These are phyloP conservation scores for Earliella scabrosa DNA, from an alignment of 1,284 basidiomycete species.

Conservation along the genomic window DNA sequence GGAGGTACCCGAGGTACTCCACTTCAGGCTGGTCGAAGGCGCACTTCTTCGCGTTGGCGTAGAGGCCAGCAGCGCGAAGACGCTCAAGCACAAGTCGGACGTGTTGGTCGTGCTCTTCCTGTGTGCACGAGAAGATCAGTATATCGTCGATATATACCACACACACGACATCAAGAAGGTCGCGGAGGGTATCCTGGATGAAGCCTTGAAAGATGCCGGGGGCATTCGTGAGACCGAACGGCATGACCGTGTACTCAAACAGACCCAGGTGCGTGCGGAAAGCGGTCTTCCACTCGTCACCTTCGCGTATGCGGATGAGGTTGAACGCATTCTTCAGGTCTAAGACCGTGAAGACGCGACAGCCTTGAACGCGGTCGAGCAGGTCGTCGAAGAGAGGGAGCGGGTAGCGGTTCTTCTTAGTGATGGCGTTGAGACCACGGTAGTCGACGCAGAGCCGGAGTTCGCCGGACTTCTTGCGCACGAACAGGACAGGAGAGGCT, in stretches of 20 bases:
- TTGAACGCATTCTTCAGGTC: constrained; percentile 15
- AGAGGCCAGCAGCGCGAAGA: constrained; percentile 16
- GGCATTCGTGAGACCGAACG: constrained; percentile 21
- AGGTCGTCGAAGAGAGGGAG: constrained; percentile 18
- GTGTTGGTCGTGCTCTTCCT: constrained; percentile 32
- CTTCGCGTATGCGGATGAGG: constrained; percentile 8
- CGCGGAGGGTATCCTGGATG: not conserved
- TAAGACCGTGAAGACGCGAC: constrained; percentile 12
- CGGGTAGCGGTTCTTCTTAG: constrained; percentile 40
- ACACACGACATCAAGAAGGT: constrained; percentile 12
- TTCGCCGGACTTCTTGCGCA: constrained; percentile 48
- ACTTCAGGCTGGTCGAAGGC: constrained; percentile 37
- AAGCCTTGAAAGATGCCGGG: not conserved
- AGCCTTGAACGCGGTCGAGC: constrained; percentile 18
- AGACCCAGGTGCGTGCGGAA: constrained; percentile 22
- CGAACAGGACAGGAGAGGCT: constrained; percentile 49
- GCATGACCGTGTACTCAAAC: constrained; percentile 21
- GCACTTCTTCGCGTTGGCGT: constrained; percentile 43
- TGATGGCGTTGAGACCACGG: constrained; percentile 43
- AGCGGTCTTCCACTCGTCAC: constrained; percentile 21
- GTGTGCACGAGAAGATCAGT: constrained; percentile 27
- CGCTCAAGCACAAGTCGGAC: constrained; percentile 22
- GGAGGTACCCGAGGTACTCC: constrained; percentile 48
- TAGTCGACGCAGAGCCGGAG: constrained; percentile 48
- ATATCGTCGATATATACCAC: constrained; percentile 21